These are phyloP conservation scores for Macroventuria anomochaeta DNA, from an alignment of 2,329 filamentous ascomycete genomes.

Conservation along the genomic window DNA sequence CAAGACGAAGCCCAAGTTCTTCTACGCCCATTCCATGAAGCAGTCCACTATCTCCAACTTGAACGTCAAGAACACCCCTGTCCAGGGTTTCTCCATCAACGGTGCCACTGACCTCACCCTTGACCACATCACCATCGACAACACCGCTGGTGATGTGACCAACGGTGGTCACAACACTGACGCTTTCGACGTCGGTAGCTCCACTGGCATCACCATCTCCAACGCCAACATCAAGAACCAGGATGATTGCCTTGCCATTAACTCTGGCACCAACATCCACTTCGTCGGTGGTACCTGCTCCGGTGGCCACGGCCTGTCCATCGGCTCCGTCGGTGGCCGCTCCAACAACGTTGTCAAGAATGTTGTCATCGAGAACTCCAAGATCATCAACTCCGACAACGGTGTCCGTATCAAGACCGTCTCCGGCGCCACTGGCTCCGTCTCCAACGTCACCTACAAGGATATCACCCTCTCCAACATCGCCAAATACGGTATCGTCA, in stretches of 20 bases:
- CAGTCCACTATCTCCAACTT: conserved; percentile 58
- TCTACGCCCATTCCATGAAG: conserved; percentile 61
- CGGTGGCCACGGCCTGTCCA: conserved; percentile 64
- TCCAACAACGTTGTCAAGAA: conserved; percentile 61
- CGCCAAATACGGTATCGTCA: conserved; percentile 58
- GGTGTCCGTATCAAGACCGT: conserved; percentile 67
- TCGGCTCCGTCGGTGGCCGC: conserved; percentile 66
- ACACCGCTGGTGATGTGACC: conserved; percentile 59
- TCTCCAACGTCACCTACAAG: conserved; percentile 56
- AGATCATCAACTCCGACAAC: conserved; percentile 60
- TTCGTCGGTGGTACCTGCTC: conserved; percentile 54
- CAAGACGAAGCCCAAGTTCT: conserved; percentile 59
- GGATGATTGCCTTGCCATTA: conserved; percentile 66
- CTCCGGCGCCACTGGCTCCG: conserved; percentile 58
- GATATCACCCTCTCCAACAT: conserved; percentile 56
- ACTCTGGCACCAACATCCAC: conserved; percentile 58
- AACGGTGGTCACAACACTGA: conserved; percentile 60
- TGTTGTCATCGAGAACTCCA: conserved; percentile 59
- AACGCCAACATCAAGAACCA: conserved; percentile 63
- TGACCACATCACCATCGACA: conserved; percentile 62
- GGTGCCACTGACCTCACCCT: conserved; percentile 54
- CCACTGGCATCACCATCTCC: conserved; percentile 57
- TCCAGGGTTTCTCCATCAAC: conserved; percentile 60
- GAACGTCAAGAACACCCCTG: conserved; percentile 62
- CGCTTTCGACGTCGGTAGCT: conserved; percentile 62